Evolutionary conservation across 2,329 filamentous ascomycete genomes (phyloP), one percentile per base, ranked within the genome.

Genomic region (Penicillium thymicola): DNA sequence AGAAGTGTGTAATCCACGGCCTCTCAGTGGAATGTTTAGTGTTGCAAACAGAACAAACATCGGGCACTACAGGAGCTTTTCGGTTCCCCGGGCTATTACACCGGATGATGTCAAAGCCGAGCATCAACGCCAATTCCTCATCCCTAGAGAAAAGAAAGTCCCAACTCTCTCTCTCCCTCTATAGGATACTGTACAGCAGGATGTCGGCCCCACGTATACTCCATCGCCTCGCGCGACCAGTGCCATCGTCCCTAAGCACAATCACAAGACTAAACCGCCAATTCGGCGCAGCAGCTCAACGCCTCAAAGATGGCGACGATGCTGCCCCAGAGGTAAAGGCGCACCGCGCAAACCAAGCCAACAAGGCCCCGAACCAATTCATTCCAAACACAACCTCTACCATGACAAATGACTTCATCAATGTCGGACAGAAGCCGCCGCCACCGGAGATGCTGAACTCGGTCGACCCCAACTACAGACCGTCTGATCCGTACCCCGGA

Each of bases 351-450:
- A 76, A 76, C 58, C 83, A 87, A 71, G 80, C 73, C 30, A 77
- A 81, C 59, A 86, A 82, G 73, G 75, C 80, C 1, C 70, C 83
- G 30, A 87, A 87, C 63, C 85, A 83, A 21, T 81, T 85, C 65
- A 75, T 88, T 70, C 85, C 85, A 32, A 86, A 86, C 70, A 85
- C 83, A 1, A 86, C 78, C 51, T 86, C 83, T 9, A 86, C 85
- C 11, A 83, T 86, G 67, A 77, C 81, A 55, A 85, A 86, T 67
- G 81, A 85, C 61, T 84, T 86, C 76, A 84, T 84, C 25, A 81
- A 75, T 38, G 77, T 86, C 27, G 85, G 85, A 57, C 76, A 78
- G 51, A 79, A 83, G 61, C 77, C 78, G 14, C 67, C 82, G 27
- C 85, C 85, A 10, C 85, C 85, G 2, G 85, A 88, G 70, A 68